Percentiles rank a stretch among this genome's conserved stretches.
These are phyloP conservation scores for Russula abietina DNA, from an alignment of 768 basidiomycete species.

Conservation along the genomic window DNA sequence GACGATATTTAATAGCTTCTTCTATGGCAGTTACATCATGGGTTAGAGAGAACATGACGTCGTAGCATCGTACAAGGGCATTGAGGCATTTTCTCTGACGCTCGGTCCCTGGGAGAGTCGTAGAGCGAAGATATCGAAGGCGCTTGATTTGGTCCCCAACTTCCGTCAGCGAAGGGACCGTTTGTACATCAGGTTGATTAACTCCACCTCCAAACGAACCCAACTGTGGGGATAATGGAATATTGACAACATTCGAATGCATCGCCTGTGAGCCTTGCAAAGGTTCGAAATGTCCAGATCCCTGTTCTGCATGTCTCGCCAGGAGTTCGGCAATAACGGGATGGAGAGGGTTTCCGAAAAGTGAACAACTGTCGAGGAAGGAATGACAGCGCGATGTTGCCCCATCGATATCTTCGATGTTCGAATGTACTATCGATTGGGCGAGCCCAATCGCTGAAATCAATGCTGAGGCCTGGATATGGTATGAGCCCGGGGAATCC, in stretches of 20 bases:
- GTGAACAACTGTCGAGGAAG: not conserved
- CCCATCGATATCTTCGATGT: not conserved
- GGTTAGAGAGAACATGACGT: not conserved
- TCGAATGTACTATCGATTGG: not conserved
- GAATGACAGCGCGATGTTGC: not conserved
- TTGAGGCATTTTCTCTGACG: not conserved
- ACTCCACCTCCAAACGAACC: not conserved
- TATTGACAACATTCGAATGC: too few relatives aligned
- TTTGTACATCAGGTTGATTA: not conserved
- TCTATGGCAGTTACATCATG: not conserved
- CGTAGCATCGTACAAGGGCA: not conserved
- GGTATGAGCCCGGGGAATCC: not conserved
- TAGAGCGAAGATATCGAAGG: not conserved
- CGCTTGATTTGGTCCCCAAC: not conserved
- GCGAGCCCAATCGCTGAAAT: not conserved
- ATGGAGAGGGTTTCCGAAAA: not conserved
- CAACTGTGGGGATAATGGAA: not conserved
- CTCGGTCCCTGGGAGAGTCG: not conserved
- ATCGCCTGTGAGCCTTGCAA: not conserved
- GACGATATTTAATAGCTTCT: not conserved
- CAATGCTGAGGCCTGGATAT: not conserved
- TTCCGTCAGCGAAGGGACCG: not conserved
- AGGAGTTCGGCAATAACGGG: not conserved
- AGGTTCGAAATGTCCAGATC: not conserved
- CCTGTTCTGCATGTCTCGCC: too few relatives aligned